Percentiles rank a stretch among this genome's conserved stretches.
Evolutionary conservation across 1,284 basidiomycete species (phyloP).

Genomic region (Cryptococcus sp.): DNA sequence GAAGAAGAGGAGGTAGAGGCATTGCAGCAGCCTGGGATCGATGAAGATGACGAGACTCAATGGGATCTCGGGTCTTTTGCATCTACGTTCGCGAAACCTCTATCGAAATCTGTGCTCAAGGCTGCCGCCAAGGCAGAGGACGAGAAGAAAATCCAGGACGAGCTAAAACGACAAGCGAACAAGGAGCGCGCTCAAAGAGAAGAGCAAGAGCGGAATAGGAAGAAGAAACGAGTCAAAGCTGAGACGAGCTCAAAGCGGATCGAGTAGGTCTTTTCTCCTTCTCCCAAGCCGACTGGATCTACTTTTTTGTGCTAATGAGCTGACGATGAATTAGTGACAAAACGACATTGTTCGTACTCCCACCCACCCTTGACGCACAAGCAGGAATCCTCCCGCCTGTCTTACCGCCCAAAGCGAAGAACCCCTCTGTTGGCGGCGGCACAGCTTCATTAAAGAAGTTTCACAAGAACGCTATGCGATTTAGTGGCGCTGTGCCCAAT

Average conservation of each 20-base stretch:
- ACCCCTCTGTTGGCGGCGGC: conserved; percentile 1
- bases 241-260: conserved; percentile 12
- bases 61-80: conserved; percentile 17
- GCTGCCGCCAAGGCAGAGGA: conserved; percentile 17
- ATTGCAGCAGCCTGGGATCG: conserved; percentile 7
- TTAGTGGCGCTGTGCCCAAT: conserved; percentile 34
- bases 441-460: conserved; percentile 28
- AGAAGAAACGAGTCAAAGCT: conserved; percentile 19
- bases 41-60: conserved; percentile 16
- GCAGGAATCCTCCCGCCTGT: conserved; percentile 27
- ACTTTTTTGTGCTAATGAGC: background rate
- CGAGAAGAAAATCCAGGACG: conserved; percentile 9
- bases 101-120: conserved; percentile 16
- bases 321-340: conserved; percentile 9
- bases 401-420: conserved; percentile 18
- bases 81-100: conserved; percentile 15
- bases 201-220: conserved; percentile 11
- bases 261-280: conserved; percentile 13
- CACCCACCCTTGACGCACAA: conserved; percentile 8
- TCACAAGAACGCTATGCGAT: conserved; percentile 37
- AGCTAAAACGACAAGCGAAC: background rate
- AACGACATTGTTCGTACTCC: conserved; percentile 18
- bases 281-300: background rate
- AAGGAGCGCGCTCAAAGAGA: conserved; percentile 1
- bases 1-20: conserved; percentile 3